These are phyloP conservation scores for Phlebiopsis gigantea DNA, from an alignment of 768 basidiomycete species.

Conservation along the genomic window DNA sequence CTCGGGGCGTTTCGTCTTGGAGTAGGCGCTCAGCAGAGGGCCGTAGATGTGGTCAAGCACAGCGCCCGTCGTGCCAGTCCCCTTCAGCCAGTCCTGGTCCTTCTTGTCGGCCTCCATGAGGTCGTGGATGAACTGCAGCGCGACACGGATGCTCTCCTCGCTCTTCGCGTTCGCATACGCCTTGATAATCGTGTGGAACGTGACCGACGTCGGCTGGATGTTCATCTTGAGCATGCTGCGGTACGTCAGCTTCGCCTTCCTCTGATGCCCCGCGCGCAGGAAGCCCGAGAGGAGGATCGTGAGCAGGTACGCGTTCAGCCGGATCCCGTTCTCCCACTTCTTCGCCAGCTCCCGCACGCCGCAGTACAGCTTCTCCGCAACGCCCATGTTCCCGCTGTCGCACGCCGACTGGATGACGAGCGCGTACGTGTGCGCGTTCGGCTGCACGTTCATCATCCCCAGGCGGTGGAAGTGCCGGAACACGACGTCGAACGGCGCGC, in stretches of 20 bases:
- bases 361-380: slow-evolving; percentile 60
- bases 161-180: slow-evolving; percentile 50
- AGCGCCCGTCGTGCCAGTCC: slow-evolving; percentile 32
- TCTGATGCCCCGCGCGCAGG: slow-evolving; percentile 47
- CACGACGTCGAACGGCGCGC: slow-evolving; percentile 67
- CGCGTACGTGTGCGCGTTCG: slow-evolving; percentile 62
- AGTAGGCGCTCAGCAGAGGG: slow-evolving; percentile 55
- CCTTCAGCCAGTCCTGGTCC: slow-evolving; percentile 35
- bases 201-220: slow-evolving; percentile 62
- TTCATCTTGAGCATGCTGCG: slow-evolving; percentile 65
- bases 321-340: slow-evolving; percentile 33
- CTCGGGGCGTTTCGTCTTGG: slow-evolving; percentile 35
- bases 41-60: slow-evolving; percentile 52
- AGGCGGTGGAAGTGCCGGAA: slow-evolving; percentile 56
- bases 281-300: slow-evolving; percentile 75
- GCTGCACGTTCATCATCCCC: slow-evolving; percentile 41
- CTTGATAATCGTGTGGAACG: slow-evolving; percentile 61
- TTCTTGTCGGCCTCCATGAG: slow-evolving; percentile 35
- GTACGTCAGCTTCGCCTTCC: slow-evolving; percentile 58
- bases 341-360: slow-evolving; percentile 48
- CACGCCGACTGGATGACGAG: slow-evolving; percentile 78
- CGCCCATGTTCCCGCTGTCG: slow-evolving; percentile 58
- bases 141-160: slow-evolving; percentile 48
- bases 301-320: slow-evolving; percentile 53
- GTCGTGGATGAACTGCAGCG: slow-evolving; percentile 58